Conservation (phyloP, 2,329 filamentous ascomycete species). For the Trichoderma koningiopsis region DNA sequence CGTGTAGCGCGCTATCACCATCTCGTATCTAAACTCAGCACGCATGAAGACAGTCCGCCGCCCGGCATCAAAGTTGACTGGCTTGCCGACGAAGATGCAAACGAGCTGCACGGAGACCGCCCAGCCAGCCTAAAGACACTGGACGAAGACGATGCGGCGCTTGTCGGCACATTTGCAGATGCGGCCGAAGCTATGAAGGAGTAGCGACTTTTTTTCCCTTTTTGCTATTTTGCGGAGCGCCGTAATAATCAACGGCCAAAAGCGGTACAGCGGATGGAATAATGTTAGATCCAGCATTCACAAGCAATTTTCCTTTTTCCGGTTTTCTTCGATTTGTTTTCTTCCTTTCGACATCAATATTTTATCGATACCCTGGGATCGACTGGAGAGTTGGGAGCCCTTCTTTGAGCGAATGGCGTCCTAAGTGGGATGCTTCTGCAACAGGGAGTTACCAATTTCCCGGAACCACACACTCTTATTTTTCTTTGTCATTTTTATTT, state of each 20-base stretch:
- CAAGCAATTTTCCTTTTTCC: neutral
- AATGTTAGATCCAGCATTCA: constrained; percentile 14
- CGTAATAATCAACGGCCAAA: neutral
- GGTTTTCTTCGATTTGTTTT: neutral
- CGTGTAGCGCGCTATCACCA: constrained; percentile 62
- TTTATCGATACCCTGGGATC: constrained; percentile 23
- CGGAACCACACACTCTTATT: constrained; percentile 19
- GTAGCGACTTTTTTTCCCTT: constrained; percentile 6
- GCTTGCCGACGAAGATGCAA: constrained; percentile 54
- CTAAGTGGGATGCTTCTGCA: constrained; percentile 19
- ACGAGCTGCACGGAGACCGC: constrained; percentile 47
- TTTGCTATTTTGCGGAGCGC: neutral
- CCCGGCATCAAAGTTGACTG: constrained; percentile 57
- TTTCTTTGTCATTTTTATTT: neutral
- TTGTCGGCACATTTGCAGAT: constrained; percentile 64
- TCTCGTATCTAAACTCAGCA: constrained; percentile 61
- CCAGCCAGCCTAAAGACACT: constrained; percentile 39
- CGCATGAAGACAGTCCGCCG: constrained; percentile 44
- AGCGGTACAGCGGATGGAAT: neutral
- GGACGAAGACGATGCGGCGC: constrained; percentile 44
- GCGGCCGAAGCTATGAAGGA: constrained; percentile 56
- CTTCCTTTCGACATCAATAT: neutral
- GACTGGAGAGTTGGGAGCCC: neutral
- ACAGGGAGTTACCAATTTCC: constrained; percentile 24
- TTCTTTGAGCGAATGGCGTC: constrained; percentile 11